Evolutionary conservation across 2,329 filamentous ascomycete genomes (phyloP).

Genomic region (Diaporthe humulicola): DNA sequence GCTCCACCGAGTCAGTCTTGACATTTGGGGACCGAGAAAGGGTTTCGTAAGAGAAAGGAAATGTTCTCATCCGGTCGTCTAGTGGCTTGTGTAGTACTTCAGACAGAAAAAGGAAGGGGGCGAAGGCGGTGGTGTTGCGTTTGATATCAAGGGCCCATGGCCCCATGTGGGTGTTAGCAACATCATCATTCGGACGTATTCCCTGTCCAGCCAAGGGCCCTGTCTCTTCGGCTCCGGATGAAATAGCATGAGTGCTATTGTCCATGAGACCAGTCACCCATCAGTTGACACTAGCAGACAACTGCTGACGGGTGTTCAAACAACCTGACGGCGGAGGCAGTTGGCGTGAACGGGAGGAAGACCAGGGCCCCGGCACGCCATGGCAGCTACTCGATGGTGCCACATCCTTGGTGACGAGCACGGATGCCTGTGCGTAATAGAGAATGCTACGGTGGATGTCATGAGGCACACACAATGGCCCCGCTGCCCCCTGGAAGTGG

Average conservation of each 20-base stretch:
- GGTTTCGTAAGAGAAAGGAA: constrained; percentile 17
- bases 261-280: constrained; percentile 8
- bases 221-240: constrained; percentile 20
- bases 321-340: not conserved
- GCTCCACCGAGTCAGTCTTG: constrained; percentile 16
- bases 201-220: constrained; percentile 17
- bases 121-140: constrained; percentile 18
- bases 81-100: constrained; percentile 19
- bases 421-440: constrained; percentile 23
- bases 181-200: constrained; percentile 10
- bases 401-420: constrained; percentile 26
- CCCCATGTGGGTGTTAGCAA: not conserved
- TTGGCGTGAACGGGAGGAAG: constrained; percentile 1
- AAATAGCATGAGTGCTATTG: constrained; percentile 23
- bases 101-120: constrained; percentile 13
- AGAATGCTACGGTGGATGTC: constrained; percentile 25
- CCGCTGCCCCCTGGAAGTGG: constrained; percentile 2
- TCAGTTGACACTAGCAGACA: constrained; percentile 28
- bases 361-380: constrained; percentile 1
- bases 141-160: constrained; percentile 22
- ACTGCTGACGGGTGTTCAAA: constrained; percentile 18
- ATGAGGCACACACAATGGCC: constrained; percentile 11
- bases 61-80: constrained; percentile 28
- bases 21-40: constrained; percentile 12
- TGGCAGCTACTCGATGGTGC: constrained; percentile 13